A percentile compares a stretch with the other conserved stretches of the same genome.
Evolutionary conservation across 202 grass and related monocot genomes (phyloP).

Genomic region (Zizania palustris): DNA sequence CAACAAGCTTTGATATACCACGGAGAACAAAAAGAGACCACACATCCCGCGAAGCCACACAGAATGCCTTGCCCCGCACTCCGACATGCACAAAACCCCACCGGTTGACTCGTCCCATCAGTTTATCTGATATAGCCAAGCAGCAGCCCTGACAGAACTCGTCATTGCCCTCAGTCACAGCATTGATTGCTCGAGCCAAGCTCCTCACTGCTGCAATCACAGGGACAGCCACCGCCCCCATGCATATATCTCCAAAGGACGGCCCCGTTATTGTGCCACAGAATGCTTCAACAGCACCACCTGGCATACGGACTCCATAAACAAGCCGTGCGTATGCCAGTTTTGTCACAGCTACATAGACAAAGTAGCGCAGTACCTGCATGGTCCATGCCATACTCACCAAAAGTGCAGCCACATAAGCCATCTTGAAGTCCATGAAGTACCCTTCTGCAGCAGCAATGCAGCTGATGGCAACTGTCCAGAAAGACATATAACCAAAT

Average conservation of each 20-base stretch:
- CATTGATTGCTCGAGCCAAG: slow-evolving; percentile 62
- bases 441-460: slow-evolving; percentile 60
- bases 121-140: slow-evolving; percentile 56
- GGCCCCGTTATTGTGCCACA: slow-evolving; percentile 44
- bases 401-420: slow-evolving; percentile 68
- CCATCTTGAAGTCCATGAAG: slow-evolving; percentile 48
- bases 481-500: slow-evolving; percentile 68
- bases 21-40: slow-evolving; percentile 83
- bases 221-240: slow-evolving; percentile 64
- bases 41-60: slow-evolving; percentile 70
- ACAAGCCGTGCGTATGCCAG: slow-evolving; percentile 61
- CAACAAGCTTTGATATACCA: slow-evolving; percentile 74
- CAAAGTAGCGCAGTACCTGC: slow-evolving; percentile 72
- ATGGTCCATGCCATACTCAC: slow-evolving; percentile 90
- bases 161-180: slow-evolving; percentile 53
- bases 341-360: slow-evolving; percentile 70
- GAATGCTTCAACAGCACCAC: slow-evolving; percentile 50
- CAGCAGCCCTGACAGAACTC: slow-evolving; percentile 85
- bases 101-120: slow-evolving; percentile 75
- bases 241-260: slow-evolving; percentile 73
- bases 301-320: slow-evolving; percentile 47
- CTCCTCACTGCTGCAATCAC: slow-evolving; percentile 55
- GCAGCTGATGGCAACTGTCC: slow-evolving; percentile 75
- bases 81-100: slow-evolving; percentile 95
- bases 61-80: slow-evolving; percentile 62